These are phyloP conservation scores for Chalciporus piperatus DNA, from an alignment of 768 basidiomycete species.

Conservation along the genomic window DNA sequence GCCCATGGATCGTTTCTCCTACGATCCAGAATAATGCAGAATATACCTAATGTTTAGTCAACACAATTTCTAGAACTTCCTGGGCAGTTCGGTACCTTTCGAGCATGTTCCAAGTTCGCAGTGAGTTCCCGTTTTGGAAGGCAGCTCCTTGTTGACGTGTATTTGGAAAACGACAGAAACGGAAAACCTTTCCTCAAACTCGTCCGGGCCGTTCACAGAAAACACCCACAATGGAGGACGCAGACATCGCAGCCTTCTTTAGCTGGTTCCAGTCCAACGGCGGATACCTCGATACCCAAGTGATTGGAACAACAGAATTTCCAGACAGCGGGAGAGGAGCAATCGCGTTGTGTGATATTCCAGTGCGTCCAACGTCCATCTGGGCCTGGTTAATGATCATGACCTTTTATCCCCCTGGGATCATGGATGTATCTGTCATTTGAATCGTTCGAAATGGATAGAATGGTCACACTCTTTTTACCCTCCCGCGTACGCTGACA, in stretches of 20 bases:
- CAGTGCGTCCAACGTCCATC: conserved; percentile 40
- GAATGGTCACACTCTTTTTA: conserved; percentile 77
- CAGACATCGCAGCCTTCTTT: conserved; percentile 37
- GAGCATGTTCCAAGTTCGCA: neutral
- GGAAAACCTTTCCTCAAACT: neutral
- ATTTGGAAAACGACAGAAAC: conserved; percentile 2
- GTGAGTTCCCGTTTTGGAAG: neutral
- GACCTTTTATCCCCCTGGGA: neutral
- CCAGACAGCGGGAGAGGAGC: conserved; percentile 68
- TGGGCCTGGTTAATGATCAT: neutral
- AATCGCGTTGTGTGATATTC: conserved; percentile 69
- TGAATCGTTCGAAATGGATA: conserved; percentile 25
- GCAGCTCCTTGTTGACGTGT: conserved; percentile 1
- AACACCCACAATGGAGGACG: conserved; percentile 1
- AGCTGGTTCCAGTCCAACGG: conserved; percentile 57
- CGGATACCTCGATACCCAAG: conserved; percentile 46
- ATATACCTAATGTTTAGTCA: too few species aligned
- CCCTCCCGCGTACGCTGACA: conserved; percentile 72
- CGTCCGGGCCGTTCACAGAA: neutral
- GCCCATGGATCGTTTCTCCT: too few species aligned
- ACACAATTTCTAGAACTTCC: too few species aligned
- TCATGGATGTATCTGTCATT: neutral
- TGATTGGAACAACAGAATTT: conserved; percentile 45
- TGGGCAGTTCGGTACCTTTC: neutral
- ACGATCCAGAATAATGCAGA: too few species aligned